Percentiles rank a stretch among this genome's conserved stretches.
Evolutionary conservation across 805 yeast genomes (phyloP).

Genomic region (Wickerhamomyces rabaulensis): DNA sequence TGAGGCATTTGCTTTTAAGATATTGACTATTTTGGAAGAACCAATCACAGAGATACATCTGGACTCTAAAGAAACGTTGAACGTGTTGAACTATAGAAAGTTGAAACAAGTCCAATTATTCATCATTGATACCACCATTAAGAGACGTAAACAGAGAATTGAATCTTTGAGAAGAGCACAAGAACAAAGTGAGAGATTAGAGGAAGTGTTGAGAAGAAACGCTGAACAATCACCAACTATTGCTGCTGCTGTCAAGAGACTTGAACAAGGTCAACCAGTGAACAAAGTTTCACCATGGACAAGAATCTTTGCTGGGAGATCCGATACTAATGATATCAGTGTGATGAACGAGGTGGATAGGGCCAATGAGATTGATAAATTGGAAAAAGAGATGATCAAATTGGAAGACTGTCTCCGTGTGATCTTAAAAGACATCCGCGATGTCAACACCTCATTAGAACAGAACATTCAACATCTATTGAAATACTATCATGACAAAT

Average conservation of each 20-base stretch:
- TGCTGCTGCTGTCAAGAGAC: conserved; percentile 25
- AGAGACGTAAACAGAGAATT: conserved; percentile 28
- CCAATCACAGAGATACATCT: conserved; percentile 32
- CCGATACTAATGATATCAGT: conserved; percentile 13
- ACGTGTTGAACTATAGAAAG: conserved; percentile 55
- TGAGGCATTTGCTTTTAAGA: conserved; percentile 33
- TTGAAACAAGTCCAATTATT: conserved; percentile 48
- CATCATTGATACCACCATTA: conserved; percentile 35
- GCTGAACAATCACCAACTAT: conserved; percentile 32
- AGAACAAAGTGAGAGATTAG: conserved; percentile 24
- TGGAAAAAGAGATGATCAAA: conserved; percentile 32
- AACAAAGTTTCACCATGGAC: conserved; percentile 20
- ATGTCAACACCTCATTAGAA: conserved; percentile 29
- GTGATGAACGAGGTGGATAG: conserved; percentile 31
- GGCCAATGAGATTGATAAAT: conserved; percentile 29
- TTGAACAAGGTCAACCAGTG: conserved; percentile 23
- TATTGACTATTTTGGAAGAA: conserved; percentile 32
- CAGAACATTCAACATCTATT: conserved; percentile 25
- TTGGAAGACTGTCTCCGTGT: conserved; percentile 34
- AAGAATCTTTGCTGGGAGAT: conserved; percentile 18
- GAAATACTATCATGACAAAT: conserved; percentile 23
- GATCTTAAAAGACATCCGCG: conserved; percentile 30
- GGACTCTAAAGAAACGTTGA: conserved; percentile 27
- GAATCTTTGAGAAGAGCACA: conserved; percentile 29
- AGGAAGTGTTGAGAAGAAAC: conserved; percentile 30